Conservation (phyloP, 768 basidiomycete species). For the Suillus alpinus region DNA sequence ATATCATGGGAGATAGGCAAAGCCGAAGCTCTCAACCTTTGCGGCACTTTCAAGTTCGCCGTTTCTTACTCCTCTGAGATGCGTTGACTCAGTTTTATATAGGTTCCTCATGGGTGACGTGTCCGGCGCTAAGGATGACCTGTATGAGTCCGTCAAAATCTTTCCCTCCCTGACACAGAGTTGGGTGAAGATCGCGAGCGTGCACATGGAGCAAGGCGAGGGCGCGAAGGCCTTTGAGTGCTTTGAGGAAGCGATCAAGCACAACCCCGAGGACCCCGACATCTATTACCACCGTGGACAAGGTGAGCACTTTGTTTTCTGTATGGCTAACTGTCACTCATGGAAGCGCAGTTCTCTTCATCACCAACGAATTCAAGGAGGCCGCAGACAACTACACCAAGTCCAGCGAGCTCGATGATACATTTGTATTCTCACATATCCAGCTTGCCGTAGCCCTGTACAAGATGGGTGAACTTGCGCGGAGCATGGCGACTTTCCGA, state of each 20-base stretch:
- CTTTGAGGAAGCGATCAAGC: constrained; percentile 85
- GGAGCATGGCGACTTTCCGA: constrained; percentile 90
- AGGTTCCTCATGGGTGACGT: constrained; percentile 91
- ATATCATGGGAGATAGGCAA: constrained; percentile 71
- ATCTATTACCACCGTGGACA: constrained; percentile 99
- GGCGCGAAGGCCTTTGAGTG: constrained; percentile 80
- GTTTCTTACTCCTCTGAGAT: not conserved
- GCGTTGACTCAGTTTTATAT: not conserved
- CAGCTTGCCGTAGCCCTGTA: constrained; percentile 97
- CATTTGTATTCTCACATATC: constrained; percentile 96
- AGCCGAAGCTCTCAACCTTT: constrained; percentile 87
- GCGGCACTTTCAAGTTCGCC: constrained; percentile 92
- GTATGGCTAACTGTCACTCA: not conserved
- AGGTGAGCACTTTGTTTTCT: constrained; percentile 41
- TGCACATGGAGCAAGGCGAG: constrained; percentile 94
- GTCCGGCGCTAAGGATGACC: constrained; percentile 75
- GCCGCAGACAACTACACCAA: constrained; percentile 91
- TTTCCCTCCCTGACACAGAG: constrained; percentile 75
- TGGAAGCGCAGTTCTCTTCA: constrained; percentile 72
- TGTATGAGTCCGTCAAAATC: constrained; percentile 72
- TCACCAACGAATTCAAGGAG: constrained; percentile 83
- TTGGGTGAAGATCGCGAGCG: constrained; percentile 94
- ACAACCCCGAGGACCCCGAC: constrained; percentile 85
- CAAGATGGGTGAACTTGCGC: constrained; percentile 75
- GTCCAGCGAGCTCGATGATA: constrained; percentile 80